These are phyloP conservation scores for Aureobasidium namibiae DNA, from an alignment of 2,329 filamentous ascomycete species.

Conservation along the genomic window DNA sequence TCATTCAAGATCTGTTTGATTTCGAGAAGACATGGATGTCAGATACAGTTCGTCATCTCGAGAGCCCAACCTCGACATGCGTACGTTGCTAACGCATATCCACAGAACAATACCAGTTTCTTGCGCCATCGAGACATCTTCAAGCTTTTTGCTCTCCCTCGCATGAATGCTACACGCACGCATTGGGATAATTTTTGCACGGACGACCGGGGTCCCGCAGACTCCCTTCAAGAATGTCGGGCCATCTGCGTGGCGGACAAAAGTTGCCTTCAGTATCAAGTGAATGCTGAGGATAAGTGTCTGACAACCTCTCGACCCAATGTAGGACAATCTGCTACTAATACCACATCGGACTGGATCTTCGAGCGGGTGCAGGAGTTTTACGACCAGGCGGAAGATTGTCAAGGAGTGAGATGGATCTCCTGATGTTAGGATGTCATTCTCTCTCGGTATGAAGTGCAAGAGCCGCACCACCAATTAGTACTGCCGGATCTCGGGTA, in stretches of 20 bases:
- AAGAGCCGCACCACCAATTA: too few relatives aligned
- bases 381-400: not conserved
- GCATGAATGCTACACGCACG: slow-evolving; percentile 15
- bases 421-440: too few relatives aligned
- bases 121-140: slow-evolving; percentile 23
- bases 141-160: slow-evolving; percentile 20
- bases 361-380: not conserved
- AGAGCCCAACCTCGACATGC: not conserved
- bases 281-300: not conserved
- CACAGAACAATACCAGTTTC: not conserved
- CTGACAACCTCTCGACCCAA: not conserved
- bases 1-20: slow-evolving; percentile 19
- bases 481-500: too few relatives aligned
- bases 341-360: not conserved
- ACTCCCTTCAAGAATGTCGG: slow-evolving; percentile 18
- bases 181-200: slow-evolving; percentile 23
- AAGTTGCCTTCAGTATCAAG: slow-evolving; percentile 22
- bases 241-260: slow-evolving; percentile 18
- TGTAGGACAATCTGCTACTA: not conserved
- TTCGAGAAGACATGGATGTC: slow-evolving; percentile 23
- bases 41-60: not conserved
- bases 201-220: slow-evolving; percentile 12
- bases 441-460: too few relatives aligned
- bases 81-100: not conserved
- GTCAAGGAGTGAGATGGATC: not conserved